A percentile compares a stretch with the other conserved stretches of the same genome.
Evolutionary conservation across 495 filamentous ascomycete genomes (phyloP).

Genomic region (Cercophora samala): DNA sequence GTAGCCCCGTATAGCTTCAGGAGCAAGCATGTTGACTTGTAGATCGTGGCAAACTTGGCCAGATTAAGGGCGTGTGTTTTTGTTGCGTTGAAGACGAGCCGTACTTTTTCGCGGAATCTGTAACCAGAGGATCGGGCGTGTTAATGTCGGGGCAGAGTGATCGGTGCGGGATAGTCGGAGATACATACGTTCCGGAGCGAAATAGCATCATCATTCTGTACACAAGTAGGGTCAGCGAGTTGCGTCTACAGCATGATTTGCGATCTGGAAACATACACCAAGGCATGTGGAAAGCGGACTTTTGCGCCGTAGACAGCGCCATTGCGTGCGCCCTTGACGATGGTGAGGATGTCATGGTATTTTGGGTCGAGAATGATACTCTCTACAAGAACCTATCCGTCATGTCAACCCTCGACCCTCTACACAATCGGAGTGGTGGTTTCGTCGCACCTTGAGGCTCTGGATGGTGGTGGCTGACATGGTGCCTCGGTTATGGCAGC

Average conservation of each 20-base stretch:
- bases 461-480: constrained; percentile 33
- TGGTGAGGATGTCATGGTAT: constrained; percentile 74
- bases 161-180: not conserved
- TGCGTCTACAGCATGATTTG: constrained; percentile 42
- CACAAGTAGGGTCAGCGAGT: constrained; percentile 10
- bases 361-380: constrained; percentile 73
- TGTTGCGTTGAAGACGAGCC: constrained; percentile 79
- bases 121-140: not conserved
- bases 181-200: constrained; percentile 72
- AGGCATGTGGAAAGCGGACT: constrained; percentile 95
- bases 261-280: constrained; percentile 60
- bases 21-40: constrained; percentile 74
- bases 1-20: constrained; percentile 62
- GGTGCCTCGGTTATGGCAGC: constrained; percentile 35
- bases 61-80: constrained; percentile 88
- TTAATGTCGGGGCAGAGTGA: not conserved
- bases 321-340: constrained; percentile 92
- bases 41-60: constrained; percentile 82
- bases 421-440: not conserved
- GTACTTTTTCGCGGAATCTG: constrained; percentile 72
- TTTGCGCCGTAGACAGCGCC: constrained; percentile 95
- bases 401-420: constrained; percentile 9
- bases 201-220: constrained; percentile 89
- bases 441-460: constrained; percentile 34
- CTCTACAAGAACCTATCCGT: constrained; percentile 51